Conservation (phyloP, 768 basidiomycete species). For the Xerocomellus chrysenteron region DNA sequence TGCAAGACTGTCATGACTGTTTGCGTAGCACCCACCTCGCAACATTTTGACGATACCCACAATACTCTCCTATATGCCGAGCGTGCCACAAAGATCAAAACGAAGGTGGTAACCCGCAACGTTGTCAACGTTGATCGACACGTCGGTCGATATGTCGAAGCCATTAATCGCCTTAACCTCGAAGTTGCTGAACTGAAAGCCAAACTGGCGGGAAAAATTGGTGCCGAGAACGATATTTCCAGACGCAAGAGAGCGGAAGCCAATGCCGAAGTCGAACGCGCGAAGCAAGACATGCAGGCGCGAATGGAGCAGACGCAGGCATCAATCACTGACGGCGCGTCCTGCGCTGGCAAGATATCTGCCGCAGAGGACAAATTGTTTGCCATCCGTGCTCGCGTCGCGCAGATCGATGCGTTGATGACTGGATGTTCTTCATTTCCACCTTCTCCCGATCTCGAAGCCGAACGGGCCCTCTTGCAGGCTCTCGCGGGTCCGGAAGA, state of each 20-base stretch:
- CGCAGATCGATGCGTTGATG: slow-evolving; percentile 49
- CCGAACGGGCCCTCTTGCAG: slow-evolving; percentile 68
- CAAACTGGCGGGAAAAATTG: slow-evolving; percentile 72
- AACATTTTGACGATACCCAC: slow-evolving; percentile 97
- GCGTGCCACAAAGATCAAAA: slow-evolving; percentile 97
- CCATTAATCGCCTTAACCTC: slow-evolving; percentile 82
- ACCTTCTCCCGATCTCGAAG: slow-evolving; percentile 59
- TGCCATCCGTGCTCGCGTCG: slow-evolving; percentile 60
- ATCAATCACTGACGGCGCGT: slow-evolving; percentile 74
- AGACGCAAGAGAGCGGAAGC: slow-evolving; percentile 72
- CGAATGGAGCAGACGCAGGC: slow-evolving; percentile 71
- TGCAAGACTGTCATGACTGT: slow-evolving; percentile 99
- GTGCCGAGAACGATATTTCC: slow-evolving; percentile 58
- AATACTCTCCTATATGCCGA: slow-evolving; percentile 98
- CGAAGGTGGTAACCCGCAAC: slow-evolving; percentile 93
- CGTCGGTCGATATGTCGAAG: slow-evolving; percentile 93
- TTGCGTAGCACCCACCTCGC: slow-evolving; percentile 91
- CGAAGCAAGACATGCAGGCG: slow-evolving; percentile 66
- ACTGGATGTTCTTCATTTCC: slow-evolving; percentile 33
- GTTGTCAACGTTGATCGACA: slow-evolving; percentile 94
- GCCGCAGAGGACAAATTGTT: slow-evolving; percentile 69
- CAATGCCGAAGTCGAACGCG: slow-evolving; percentile 67
- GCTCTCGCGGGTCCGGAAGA: slow-evolving; percentile 73
- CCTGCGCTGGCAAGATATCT: slow-evolving; percentile 66
- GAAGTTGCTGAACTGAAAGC: slow-evolving; percentile 86